Evolutionary conservation across 257 asterid species (phyloP).

Genomic region (Scutellaria baicalensis): DNA sequence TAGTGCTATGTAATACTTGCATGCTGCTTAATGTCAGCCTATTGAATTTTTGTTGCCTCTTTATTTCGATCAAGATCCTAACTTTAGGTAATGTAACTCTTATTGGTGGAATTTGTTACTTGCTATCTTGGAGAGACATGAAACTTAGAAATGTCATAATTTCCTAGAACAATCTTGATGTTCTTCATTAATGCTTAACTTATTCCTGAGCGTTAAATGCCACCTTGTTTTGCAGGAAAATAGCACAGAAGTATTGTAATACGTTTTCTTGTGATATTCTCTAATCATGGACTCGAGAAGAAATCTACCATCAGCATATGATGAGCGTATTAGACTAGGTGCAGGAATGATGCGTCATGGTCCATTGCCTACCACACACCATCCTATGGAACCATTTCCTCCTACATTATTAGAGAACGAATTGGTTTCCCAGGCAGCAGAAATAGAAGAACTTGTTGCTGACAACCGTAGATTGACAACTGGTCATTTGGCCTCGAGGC

Average conservation of each 20-base stretch:
- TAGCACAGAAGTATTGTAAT: not conserved
- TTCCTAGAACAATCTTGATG: not conserved
- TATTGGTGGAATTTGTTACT: not conserved
- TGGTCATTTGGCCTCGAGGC: conserved; percentile 47
- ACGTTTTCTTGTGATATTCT: conserved; percentile 1
- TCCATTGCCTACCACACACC: conserved; percentile 27
- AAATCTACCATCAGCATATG: conserved; percentile 33
- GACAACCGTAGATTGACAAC: conserved; percentile 72
- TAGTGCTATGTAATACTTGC: not conserved
- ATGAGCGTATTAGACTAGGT: conserved; percentile 34
- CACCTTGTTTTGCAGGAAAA: not conserved
- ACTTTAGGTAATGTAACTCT: not conserved
- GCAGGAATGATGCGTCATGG: conserved; percentile 31
- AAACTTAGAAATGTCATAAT: not conserved
- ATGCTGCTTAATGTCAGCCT: not conserved
- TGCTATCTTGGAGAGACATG: not conserved
- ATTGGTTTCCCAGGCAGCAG: conserved; percentile 49
- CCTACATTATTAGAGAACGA: conserved; percentile 34
- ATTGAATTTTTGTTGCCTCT: not conserved
- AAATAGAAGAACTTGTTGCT: conserved; percentile 45
- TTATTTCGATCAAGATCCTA: not conserved
- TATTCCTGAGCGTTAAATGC: not conserved
- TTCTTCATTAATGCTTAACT: not conserved
- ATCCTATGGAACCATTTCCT: conserved; percentile 30
- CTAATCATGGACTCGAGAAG: conserved; percentile 59